Conservation (phyloP, 257 asterid genomes). For the Przewalskia tangutica region DNA sequence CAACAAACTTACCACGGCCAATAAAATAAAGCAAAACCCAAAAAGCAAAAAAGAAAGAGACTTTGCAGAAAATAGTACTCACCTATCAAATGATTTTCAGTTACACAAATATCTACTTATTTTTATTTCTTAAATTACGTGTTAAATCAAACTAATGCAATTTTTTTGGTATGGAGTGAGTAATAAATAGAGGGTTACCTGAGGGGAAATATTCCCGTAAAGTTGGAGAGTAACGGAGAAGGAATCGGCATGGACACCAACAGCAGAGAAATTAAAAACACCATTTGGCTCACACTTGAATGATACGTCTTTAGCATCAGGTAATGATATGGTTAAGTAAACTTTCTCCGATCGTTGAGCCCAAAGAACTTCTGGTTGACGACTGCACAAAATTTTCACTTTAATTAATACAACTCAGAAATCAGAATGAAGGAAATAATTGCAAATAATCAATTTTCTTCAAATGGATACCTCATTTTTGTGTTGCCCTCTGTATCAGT, state of each 20-base stretch:
- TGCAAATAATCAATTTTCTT: not conserved
- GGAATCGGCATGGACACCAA: constrained; percentile 43
- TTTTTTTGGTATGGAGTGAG: no score
- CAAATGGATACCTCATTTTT: not conserved
- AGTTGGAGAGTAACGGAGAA: constrained; percentile 53
- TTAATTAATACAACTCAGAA: not conserved
- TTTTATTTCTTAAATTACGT: no score
- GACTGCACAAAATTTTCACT: constrained; percentile 21
- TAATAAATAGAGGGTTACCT: constrained; percentile 26
- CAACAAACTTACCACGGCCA: not conserved
- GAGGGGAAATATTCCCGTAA: constrained; percentile 51
- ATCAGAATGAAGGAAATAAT: not conserved
- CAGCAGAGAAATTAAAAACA: constrained; percentile 56
- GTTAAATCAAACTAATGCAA: no score
- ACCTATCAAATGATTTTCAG: no score
- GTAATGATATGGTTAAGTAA: constrained; percentile 65
- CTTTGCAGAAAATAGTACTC: not conserved
- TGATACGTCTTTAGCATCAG: constrained; percentile 68
- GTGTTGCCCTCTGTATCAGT: not conserved
- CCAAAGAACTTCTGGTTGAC: constrained; percentile 90
- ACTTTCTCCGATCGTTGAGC: constrained; percentile 80
- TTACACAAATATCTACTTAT: no score
- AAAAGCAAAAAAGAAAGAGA: not conserved
- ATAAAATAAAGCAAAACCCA: not conserved
- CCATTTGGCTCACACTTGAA: constrained; percentile 60